These are phyloP conservation scores for Raffaelea arxii DNA, from an alignment of 2,329 filamentous ascomycete species.

Conservation along the genomic window DNA sequence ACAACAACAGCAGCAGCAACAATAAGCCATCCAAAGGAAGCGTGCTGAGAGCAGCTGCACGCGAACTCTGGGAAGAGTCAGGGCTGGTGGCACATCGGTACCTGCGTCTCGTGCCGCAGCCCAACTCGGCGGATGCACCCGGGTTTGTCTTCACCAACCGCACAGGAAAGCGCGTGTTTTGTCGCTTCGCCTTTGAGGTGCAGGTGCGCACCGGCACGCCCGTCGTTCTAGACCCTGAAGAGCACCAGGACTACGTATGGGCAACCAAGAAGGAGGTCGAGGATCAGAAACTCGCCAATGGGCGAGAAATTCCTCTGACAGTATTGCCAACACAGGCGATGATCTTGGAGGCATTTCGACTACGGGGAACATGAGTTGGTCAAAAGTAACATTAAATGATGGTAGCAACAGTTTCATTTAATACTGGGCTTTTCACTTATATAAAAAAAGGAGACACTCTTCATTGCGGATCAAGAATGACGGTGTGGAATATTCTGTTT, in stretches of 20 bases:
- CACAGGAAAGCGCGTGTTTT: conserved; percentile 11
- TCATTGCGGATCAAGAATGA: too few species aligned
- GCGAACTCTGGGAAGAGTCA: conserved; percentile 33
- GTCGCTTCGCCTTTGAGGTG: conserved; percentile 19
- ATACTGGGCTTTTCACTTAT: too few species aligned
- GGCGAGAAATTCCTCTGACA: conserved; percentile 5
- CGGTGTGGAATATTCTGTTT: too few species aligned
- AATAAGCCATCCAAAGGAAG: too few species aligned
- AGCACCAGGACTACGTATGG: conserved; percentile 25
- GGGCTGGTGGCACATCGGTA: conserved; percentile 22
- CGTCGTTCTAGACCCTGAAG: conserved; percentile 20
- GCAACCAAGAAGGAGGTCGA: conserved; percentile 23
- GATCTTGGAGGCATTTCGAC: conserved; percentile 11
- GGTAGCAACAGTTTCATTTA: too few species aligned
- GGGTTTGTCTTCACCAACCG: conserved; percentile 18
- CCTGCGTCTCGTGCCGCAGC: conserved; percentile 11
- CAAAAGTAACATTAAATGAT: not conserved
- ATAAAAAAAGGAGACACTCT: too few species aligned
- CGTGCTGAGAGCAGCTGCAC: conserved; percentile 24
- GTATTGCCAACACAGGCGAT: not conserved
- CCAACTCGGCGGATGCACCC: not conserved
- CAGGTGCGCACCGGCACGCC: conserved; percentile 12
- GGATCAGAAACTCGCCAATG: conserved; percentile 3
- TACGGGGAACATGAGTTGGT: not conserved
- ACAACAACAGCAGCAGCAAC: too few species aligned